A percentile compares a stretch with the other conserved stretches of the same genome.
Conservation (phyloP, 1,284 basidiomycete genomes). For the Heterobasidion parviporum region DNA sequence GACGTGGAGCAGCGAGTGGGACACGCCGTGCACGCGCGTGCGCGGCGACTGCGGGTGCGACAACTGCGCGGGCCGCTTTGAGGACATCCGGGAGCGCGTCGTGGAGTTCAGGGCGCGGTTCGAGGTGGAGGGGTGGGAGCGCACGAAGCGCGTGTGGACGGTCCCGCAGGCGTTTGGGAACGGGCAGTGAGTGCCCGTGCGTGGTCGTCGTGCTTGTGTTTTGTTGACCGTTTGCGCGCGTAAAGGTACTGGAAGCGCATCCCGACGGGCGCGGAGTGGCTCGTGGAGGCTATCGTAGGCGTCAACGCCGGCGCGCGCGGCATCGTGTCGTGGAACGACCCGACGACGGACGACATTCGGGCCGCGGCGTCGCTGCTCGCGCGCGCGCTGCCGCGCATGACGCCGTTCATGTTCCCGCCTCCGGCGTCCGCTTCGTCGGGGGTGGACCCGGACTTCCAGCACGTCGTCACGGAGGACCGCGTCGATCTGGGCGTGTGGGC, state of each 20-base stretch:
- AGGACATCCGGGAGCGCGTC: conserved; percentile 59
- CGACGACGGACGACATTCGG: conserved; percentile 54
- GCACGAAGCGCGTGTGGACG: conserved; percentile 60
- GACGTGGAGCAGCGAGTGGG: conserved; percentile 48
- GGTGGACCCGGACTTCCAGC: conserved; percentile 16
- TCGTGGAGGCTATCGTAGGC: conserved; percentile 53
- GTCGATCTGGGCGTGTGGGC: conserved; percentile 34
- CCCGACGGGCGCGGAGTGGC: conserved; percentile 63
- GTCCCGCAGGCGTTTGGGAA: conserved; percentile 72
- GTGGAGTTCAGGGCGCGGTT: conserved; percentile 51
- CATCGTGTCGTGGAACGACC: conserved; percentile 63
- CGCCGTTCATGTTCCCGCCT: conserved; percentile 29
- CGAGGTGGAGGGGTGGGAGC: conserved; percentile 53
- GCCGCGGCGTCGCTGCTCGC: conserved; percentile 47
- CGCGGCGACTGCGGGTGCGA: conserved; percentile 68
- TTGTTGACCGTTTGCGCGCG: neutral
- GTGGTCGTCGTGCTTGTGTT: neutral
- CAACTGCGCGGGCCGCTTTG: conserved; percentile 40
- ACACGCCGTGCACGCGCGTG: conserved; percentile 46
- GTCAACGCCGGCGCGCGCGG: conserved; percentile 64
- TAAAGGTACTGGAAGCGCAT: conserved; percentile 56
- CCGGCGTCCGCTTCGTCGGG: neutral
- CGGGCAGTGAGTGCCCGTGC: conserved; percentile 33
- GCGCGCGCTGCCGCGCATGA: conserved; percentile 27
- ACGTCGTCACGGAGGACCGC: conserved; percentile 19